Base-by-base conservation (phyloP, 2,329 filamentous ascomycete species). In the Leptographium wingfieldii region DNA sequence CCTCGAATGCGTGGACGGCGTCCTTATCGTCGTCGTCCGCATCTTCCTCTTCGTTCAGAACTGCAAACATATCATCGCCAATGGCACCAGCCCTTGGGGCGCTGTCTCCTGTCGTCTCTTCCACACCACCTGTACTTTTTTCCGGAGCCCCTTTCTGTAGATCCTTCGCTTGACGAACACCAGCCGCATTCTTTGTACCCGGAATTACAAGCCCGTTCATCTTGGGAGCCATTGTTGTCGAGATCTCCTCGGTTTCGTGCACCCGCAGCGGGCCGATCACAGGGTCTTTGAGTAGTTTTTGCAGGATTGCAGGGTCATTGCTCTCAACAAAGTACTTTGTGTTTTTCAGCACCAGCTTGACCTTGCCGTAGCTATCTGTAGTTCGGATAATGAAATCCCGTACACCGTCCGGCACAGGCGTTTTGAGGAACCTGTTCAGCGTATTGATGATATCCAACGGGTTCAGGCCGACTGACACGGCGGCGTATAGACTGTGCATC, bases 321-420 rank as follows among this genome's bases (percentile, higher is more conserved):
- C 89, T 96, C 73, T 99, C 94, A 63, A 97, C 85, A 67, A 88
- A 96, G 72, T 95, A 96, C 65, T 90, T 88, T 63, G 92, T 97
- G 68, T 96, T 88, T 72, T 96, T 95, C 64, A 97, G 73, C 53
- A 97, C 94, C 58, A 97, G 82, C 72, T 96, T 94, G 59, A 96
- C 91, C 73, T 96, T 97, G 65, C 94, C 94, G 70, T 94, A 97
- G 58, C 89, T 94, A 64, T 89, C 29, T 1, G 85, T 6, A 91
- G 95, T 63, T 90, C 94, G 62, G 84, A 73, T 75, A 65, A 92
- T 92, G 71, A 92, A 96, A 10, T 83, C 77, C 63, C 85, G 82
- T 63, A 97, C 88, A 55, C 85, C 82, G n/a, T 88, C 81, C 0
- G 92, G 91, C 14, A 97, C 77, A 9, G 88, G 85, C 2, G 88